A percentile compares a stretch with the other conserved stretches of the same genome.
phyloP scores from a whole-genome alignment of 306 rosid genomes.

The Benincasa hispida region DNA sequence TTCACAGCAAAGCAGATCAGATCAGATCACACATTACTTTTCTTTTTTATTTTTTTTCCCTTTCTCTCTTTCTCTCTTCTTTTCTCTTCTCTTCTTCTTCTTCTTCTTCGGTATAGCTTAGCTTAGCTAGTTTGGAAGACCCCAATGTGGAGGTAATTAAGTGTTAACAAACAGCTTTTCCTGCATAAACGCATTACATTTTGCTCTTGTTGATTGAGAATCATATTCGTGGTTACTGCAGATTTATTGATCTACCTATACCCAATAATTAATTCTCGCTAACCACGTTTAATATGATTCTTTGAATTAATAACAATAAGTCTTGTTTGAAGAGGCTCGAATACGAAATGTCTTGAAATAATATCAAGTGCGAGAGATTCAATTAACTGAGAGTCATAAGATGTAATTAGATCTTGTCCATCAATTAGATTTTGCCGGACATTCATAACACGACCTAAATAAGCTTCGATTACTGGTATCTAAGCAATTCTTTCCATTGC shows the following conservation, averaged over 20 bases:
- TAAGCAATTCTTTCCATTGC: background rate
- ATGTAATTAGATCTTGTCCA: too few relatives aligned
- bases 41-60: too few relatives aligned
- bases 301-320: background rate
- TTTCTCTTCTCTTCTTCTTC: background rate
- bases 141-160: background rate
- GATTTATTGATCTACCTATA: background rate
- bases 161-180: background rate
- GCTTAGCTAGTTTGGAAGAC: background rate
- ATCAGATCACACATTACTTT: background rate
- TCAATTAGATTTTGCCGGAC: too few relatives aligned
- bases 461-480: too few relatives aligned
- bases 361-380: background rate
- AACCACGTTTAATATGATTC: background rate
- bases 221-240: background rate
- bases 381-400: background rate
- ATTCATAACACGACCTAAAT: too few relatives aligned
- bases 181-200: background rate
- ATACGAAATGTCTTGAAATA: background rate
- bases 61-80: too few relatives aligned
- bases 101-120: background rate
- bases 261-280: background rate
- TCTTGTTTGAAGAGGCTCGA: background rate
- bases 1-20: background rate
- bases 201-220: too few relatives aligned